Percentiles rank a stretch among this genome's conserved stretches.
phyloP scores from a whole-genome alignment of 2,329 filamentous ascomycete species.

The Myriangium duriaei region DNA sequence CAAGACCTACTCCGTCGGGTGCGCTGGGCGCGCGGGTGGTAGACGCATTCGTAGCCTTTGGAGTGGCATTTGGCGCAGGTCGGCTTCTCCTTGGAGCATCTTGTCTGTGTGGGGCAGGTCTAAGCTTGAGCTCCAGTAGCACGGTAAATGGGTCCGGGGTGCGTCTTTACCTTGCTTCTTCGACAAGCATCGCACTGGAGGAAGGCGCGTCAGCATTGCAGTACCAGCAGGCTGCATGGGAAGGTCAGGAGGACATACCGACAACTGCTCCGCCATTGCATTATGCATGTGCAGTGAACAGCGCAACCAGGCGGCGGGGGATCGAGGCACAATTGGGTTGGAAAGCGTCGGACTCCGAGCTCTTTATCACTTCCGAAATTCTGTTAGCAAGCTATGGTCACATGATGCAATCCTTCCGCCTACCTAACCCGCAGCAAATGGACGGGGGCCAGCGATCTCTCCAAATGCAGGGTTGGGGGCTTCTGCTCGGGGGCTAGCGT shows the following conservation, averaged over 20 bases:
- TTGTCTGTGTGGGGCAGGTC: neutral
- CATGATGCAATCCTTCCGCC: neutral
- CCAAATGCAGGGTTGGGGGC: neutral
- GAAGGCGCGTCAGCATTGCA: neutral
- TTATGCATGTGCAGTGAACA: neutral
- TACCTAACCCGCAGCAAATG: neutral
- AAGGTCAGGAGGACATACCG: conserved; percentile 1
- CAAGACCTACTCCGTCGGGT: neutral
- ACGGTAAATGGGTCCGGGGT: neutral
- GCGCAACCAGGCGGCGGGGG: too few relatives aligned
- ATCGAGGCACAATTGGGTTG: neutral
- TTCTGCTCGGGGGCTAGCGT: neutral
- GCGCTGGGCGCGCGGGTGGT: conserved; percentile 3
- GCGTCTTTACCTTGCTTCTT: conserved; percentile 3
- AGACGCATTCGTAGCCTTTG: conserved; percentile 3
- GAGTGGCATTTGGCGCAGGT: conserved; percentile 3
- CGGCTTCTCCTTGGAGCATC: conserved; percentile 8
- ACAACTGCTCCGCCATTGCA: conserved; percentile 7
- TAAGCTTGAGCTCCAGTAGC: neutral
- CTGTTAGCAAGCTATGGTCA: neutral
- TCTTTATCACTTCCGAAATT: neutral
- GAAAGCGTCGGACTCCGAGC: neutral
- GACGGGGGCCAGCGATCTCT: too few relatives aligned
- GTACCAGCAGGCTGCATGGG: neutral
- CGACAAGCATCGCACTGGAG: conserved; percentile 7